These are phyloP conservation scores for Tetrapyrgos nigripes DNA, from an alignment of 1,284 basidiomycete genomes.

Conservation along the genomic window DNA sequence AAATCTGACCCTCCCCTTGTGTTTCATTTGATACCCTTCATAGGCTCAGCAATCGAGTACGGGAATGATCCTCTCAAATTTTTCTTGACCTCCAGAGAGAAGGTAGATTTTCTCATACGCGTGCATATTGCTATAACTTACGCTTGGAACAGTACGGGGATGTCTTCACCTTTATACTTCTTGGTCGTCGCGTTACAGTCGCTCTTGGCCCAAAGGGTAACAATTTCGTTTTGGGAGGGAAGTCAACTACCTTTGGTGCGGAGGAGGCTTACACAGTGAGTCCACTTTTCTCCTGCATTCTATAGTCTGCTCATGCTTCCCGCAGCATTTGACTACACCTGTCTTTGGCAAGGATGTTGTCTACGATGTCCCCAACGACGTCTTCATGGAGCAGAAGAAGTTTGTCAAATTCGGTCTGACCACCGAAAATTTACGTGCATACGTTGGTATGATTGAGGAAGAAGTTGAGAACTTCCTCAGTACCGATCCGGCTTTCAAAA, in stretches of 20 bases:
- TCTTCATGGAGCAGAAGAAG: slow-evolving; percentile 99
- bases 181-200: slow-evolving; percentile 92
- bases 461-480: slow-evolving; percentile 81
- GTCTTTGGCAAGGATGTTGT: slow-evolving; percentile 98
- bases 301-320: slow-evolving; percentile 14
- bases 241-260: slow-evolving; percentile 90
- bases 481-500: slow-evolving; percentile 65
- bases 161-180: slow-evolving; percentile 94
- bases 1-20: slow-evolving; percentile 76
- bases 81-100: slow-evolving; percentile 80
- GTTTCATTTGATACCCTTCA: slow-evolving; percentile 83
- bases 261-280: slow-evolving; percentile 95
- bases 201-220: slow-evolving; percentile 93
- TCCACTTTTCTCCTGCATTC: slow-evolving; percentile 13
- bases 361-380: slow-evolving; percentile 95
- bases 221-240: slow-evolving; percentile 95
- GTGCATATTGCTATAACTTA: neutral
- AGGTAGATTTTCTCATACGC: slow-evolving; percentile 58
- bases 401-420: slow-evolving; percentile 96
- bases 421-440: slow-evolving; percentile 89
- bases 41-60: slow-evolving; percentile 81
- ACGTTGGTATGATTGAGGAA: slow-evolving; percentile 90
- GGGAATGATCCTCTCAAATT: slow-evolving; percentile 87
- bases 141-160: slow-evolving; percentile 60
- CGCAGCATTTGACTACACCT: slow-evolving; percentile 86